Conservation (phyloP, 148 eudicot genomes). For the Linanthus parryae region DNA sequence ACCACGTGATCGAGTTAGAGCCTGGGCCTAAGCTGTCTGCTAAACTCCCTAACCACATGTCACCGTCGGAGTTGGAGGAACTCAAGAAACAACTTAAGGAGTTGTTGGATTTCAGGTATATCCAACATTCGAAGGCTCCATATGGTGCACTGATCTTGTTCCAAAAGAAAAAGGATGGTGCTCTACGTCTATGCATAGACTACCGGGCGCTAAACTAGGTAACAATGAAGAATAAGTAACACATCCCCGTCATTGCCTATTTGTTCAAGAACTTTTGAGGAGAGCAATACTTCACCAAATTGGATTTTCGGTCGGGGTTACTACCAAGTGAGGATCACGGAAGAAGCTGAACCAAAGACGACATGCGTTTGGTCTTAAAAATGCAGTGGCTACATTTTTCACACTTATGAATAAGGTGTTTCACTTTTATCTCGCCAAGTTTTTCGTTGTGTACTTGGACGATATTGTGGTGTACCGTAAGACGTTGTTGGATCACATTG, state of each 20-base stretch:
- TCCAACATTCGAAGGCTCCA: background rate
- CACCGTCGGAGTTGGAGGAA: background rate
- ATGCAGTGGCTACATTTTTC: too few relatives aligned
- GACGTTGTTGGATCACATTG: too few relatives aligned
- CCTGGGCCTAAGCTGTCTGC: background rate
- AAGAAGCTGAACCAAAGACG: background rate
- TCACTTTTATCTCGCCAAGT: too few relatives aligned
- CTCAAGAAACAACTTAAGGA: background rate
- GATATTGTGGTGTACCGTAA: too few relatives aligned
- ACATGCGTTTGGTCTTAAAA: too few relatives aligned
- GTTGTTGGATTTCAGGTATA: background rate
- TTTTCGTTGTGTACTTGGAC: too few relatives aligned
- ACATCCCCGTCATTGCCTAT: background rate
- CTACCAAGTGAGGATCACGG: background rate
- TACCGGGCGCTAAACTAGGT: background rate
- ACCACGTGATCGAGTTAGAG: background rate
- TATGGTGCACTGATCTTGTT: background rate
- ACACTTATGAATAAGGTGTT: too few relatives aligned
- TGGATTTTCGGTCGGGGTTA: background rate
- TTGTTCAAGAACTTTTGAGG: background rate
- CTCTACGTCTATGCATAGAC: background rate
- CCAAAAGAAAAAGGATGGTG: background rate
- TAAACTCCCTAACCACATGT: too few relatives aligned
- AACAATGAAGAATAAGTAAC: background rate
- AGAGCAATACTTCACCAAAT: background rate